These are phyloP conservation scores for Pichia sp. DNA, from an alignment of 1,139 yeast species.

Conservation along the genomic window DNA sequence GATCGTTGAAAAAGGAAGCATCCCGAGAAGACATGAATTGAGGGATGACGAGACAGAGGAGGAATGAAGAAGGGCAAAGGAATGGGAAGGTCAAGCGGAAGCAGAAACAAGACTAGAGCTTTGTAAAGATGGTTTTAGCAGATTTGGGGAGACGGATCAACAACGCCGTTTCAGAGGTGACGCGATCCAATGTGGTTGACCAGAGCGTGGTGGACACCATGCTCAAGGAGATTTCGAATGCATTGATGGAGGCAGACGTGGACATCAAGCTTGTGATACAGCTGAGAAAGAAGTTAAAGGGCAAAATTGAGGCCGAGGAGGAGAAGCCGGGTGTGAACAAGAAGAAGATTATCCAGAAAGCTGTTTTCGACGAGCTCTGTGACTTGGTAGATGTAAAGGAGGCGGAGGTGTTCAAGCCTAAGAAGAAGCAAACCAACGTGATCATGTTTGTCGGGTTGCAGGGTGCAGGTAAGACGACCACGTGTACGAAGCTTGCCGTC, in stretches of 20 bases:
- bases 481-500: constrained; percentile 94
- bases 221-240: constrained; percentile 86
- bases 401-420: constrained; percentile 76
- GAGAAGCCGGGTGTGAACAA: constrained; percentile 57
- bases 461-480: constrained; percentile 98
- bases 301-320: constrained; percentile 47
- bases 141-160: constrained; percentile 88
- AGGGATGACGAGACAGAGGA: neutral
- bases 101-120: neutral
- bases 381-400: constrained; percentile 65
- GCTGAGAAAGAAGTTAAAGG: constrained; percentile 70
- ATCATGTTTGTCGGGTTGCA: constrained; percentile 98
- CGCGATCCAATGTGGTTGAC: constrained; percentile 58
- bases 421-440: constrained; percentile 66
- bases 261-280: constrained; percentile 78
- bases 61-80: neutral
- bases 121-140: constrained; percentile 73
- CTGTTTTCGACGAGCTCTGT: constrained; percentile 89
- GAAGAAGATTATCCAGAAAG: constrained; percentile 79
- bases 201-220: constrained; percentile 57
- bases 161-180: constrained; percentile 66
- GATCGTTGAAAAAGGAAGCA: neutral
- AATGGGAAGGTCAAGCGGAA: neutral
- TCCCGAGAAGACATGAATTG: neutral
- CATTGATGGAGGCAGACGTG: constrained; percentile 87